Conservation (phyloP, 768 basidiomycete species). For the Sarcodon aspratus region DNA sequence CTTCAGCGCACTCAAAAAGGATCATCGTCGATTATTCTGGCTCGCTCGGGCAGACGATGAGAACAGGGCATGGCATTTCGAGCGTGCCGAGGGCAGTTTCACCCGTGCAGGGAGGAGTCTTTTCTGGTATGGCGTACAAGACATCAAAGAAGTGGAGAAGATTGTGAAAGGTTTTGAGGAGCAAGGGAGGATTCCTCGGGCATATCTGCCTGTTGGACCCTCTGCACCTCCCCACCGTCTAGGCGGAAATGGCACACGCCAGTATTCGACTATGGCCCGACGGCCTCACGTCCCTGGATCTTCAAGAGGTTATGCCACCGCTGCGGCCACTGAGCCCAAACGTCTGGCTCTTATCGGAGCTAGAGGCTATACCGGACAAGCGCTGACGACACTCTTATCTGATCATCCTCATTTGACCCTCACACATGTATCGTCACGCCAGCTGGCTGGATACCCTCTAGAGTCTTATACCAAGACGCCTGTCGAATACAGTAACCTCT, state of each 20-base stretch:
- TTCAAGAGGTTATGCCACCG: slow-evolving; percentile 73
- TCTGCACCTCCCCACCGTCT: slow-evolving; percentile 47
- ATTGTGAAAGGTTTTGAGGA: slow-evolving; percentile 63
- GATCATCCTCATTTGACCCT: slow-evolving; percentile 82
- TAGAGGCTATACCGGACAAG: slow-evolving; percentile 91
- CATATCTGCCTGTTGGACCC: slow-evolving; percentile 83
- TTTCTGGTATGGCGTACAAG: slow-evolving; percentile 96
- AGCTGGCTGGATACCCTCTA: slow-evolving; percentile 75
- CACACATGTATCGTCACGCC: slow-evolving; percentile 93
- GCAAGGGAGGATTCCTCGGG: slow-evolving; percentile 75
- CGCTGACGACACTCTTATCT: slow-evolving; percentile 78
- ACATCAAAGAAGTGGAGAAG: slow-evolving; percentile 84
- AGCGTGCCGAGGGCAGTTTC: slow-evolving; percentile 96
- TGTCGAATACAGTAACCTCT: slow-evolving; percentile 74
- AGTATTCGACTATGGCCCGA: slow-evolving; percentile 50
- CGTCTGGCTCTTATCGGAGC: slow-evolving; percentile 93
- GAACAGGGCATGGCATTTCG: slow-evolving; percentile 97
- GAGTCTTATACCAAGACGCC: slow-evolving; percentile 69
- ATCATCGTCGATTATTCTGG: slow-evolving; percentile 93
- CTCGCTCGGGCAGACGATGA: slow-evolving; percentile 95
- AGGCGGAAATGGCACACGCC: slow-evolving; percentile 27
- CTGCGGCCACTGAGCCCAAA: slow-evolving; percentile 62
- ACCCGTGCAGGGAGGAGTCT: slow-evolving; percentile 86
- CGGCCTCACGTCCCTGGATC: slow-evolving; percentile 30
- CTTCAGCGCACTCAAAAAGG: slow-evolving; percentile 92